phyloP scores from a whole-genome alignment of 805 yeast species.

The Jamesozyma jinghongensis region DNA sequence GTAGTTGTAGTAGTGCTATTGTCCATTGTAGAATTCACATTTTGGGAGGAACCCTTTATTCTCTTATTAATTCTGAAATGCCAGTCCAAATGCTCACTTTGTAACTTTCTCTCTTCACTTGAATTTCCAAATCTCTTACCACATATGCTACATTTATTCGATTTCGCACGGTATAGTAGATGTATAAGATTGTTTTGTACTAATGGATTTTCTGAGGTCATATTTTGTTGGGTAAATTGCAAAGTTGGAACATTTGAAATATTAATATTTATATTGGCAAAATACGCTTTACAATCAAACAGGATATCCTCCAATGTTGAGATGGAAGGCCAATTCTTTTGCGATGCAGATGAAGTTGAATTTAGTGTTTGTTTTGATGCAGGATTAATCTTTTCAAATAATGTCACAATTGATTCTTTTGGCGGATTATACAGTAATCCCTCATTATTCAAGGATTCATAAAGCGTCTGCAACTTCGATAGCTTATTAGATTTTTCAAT shows the following conservation, averaged over 20 bases:
- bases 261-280: constrained; percentile 23
- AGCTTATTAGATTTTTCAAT: constrained; percentile 14
- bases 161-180: constrained; percentile 33
- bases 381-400: constrained; percentile 16
- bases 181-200: constrained; percentile 25
- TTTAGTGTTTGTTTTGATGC: background rate
- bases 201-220: constrained; percentile 20
- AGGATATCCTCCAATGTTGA: constrained; percentile 19
- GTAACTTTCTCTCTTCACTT: constrained; percentile 41
- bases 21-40: constrained; percentile 10
- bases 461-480: constrained; percentile 14
- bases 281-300: constrained; percentile 26
- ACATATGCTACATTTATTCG: constrained; percentile 81
- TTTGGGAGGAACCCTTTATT: constrained; percentile 36
- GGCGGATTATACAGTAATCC: constrained; percentile 21
- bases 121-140: constrained; percentile 73
- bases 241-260: constrained; percentile 22
- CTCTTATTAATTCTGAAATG: constrained; percentile 87
- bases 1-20: constrained; percentile 5
- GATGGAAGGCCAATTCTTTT: constrained; percentile 18
- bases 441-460: constrained; percentile 16
- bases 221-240: constrained; percentile 30
- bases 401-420: constrained; percentile 22
- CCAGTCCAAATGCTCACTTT: constrained; percentile 82
- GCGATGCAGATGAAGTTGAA: background rate